Conservation (phyloP, 2,329 filamentous ascomycete species). For the Neurospora sp. region DNA sequence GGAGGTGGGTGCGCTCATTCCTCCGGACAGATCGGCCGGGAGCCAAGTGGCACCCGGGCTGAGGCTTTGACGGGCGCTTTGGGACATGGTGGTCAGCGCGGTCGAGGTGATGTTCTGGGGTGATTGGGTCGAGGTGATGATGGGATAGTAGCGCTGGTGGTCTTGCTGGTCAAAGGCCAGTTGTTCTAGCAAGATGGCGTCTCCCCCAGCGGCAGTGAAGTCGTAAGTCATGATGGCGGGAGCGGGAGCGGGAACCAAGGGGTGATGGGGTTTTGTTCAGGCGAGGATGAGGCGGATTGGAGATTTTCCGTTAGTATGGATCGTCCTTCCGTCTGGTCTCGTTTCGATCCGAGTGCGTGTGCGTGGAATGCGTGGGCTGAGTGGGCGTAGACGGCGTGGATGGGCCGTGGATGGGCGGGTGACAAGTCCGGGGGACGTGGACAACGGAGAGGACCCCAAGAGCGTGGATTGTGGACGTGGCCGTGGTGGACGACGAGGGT, state of each 20-base stretch:
- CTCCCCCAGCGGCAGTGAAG: conserved; percentile 47
- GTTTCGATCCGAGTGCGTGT: background rate
- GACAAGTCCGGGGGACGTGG: background rate
- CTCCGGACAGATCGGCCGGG: conserved; percentile 37
- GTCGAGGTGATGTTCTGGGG: conserved; percentile 27
- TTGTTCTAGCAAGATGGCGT: conserved; percentile 49
- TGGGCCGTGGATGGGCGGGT: background rate
- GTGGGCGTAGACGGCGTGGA: background rate
- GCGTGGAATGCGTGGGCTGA: background rate
- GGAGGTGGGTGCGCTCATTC: conserved; percentile 20
- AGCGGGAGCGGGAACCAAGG: conserved; percentile 20
- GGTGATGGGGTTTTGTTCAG: conserved; percentile 18
- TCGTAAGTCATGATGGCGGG: conserved; percentile 46
- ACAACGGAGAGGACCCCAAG: background rate
- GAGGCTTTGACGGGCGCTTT: conserved; percentile 29
- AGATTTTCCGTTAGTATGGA: conserved; percentile 32
- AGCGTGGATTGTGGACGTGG: conserved; percentile 25
- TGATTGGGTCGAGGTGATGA: conserved; percentile 26
- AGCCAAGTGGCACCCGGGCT: conserved; percentile 35
- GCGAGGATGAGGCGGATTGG: conserved; percentile 27
- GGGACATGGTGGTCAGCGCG: conserved; percentile 27
- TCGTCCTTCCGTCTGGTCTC: conserved; percentile 17
- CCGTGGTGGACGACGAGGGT: conserved; percentile 7
- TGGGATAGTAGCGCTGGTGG: conserved; percentile 34
- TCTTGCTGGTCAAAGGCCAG: conserved; percentile 48